A percentile compares a stretch with the other conserved stretches of the same genome.
These are phyloP conservation scores for Glaciozyma antarctica DNA, from an alignment of 768 basidiomycete genomes.

Conservation along the genomic window DNA sequence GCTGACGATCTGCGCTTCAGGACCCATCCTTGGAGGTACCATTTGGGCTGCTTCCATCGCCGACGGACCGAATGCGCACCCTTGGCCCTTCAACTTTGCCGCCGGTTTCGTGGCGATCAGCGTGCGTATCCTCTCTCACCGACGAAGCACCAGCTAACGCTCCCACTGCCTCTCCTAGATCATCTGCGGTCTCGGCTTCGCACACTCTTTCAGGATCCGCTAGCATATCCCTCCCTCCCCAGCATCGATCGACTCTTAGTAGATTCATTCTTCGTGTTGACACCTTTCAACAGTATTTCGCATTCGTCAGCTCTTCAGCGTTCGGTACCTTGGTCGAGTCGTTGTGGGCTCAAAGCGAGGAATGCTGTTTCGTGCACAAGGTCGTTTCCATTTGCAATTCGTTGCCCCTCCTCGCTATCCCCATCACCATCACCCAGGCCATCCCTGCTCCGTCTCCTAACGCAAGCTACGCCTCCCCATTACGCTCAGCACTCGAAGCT, in stretches of 20 bases:
- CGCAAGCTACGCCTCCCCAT: not conserved
- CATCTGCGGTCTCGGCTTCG: constrained; percentile 54
- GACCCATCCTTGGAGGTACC: constrained; percentile 41
- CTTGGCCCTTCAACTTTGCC: constrained; percentile 52
- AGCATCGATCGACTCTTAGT: no score
- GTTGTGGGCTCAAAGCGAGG: no score
- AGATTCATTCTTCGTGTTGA: no score
- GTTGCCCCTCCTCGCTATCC: no score
- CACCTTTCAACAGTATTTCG: no score
- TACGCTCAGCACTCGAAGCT: not conserved
- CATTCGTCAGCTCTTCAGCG: no score
- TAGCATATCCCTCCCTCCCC: not conserved
- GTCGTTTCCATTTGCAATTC: no score
- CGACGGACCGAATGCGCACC: constrained; percentile 60
- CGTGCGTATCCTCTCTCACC: not conserved
- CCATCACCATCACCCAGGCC: no score
- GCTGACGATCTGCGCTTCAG: no score
- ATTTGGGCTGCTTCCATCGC: constrained; percentile 66
- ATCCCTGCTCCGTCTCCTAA: no score
- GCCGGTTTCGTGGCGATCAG: constrained; percentile 20
- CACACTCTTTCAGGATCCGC: constrained; percentile 63
- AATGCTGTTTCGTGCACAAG: no score
- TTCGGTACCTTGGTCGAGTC: no score
- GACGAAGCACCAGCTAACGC: not conserved
- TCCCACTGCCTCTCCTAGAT: constrained; percentile 47